These are phyloP conservation scores for Alnus glutinosa DNA, from an alignment of 306 rosid genomes.

Conservation along the genomic window DNA sequence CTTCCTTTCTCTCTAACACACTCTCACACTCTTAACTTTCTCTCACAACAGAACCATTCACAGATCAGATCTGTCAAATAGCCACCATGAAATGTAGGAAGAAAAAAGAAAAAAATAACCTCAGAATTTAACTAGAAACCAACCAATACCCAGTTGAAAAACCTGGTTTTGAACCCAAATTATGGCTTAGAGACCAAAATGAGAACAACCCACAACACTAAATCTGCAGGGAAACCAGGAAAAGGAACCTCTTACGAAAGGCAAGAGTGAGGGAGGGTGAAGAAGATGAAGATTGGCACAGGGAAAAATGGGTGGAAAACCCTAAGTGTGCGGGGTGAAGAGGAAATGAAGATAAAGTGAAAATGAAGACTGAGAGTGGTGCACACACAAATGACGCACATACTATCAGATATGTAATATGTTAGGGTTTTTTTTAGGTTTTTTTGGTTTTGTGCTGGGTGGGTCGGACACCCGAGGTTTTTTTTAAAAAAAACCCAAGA, in stretches of 20 bases:
- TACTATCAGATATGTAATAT: too few species aligned
- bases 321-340: too few species aligned
- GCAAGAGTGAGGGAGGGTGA: too few species aligned
- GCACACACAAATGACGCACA: too few species aligned
- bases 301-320: too few species aligned
- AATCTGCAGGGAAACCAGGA: conserved; percentile 23
- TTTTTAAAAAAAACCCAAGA: too few species aligned
- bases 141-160: conserved; percentile 36
- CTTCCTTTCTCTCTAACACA: conserved; percentile 13
- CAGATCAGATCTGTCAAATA: conserved; percentile 30
- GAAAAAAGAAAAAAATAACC: conserved; percentile 13
- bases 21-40: conserved; percentile 29
- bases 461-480: too few species aligned
- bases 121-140: neutral
- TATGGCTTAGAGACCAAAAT: conserved; percentile 22
- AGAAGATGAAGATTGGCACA: too few species aligned
- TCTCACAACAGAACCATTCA: conserved; percentile 49
- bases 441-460: too few species aligned
- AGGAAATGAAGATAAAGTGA: too few species aligned
- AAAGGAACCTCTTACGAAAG: conserved; percentile 27
- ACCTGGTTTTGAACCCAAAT: conserved; percentile 35
- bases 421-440: too few species aligned
- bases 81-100: conserved; percentile 23
- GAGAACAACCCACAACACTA: conserved; percentile 28
- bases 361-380: too few species aligned